A percentile compares a stretch with the other conserved stretches of the same genome.
phyloP scores from a whole-genome alignment of 257 asterid genomes.

The Solanum tarijense region DNA sequence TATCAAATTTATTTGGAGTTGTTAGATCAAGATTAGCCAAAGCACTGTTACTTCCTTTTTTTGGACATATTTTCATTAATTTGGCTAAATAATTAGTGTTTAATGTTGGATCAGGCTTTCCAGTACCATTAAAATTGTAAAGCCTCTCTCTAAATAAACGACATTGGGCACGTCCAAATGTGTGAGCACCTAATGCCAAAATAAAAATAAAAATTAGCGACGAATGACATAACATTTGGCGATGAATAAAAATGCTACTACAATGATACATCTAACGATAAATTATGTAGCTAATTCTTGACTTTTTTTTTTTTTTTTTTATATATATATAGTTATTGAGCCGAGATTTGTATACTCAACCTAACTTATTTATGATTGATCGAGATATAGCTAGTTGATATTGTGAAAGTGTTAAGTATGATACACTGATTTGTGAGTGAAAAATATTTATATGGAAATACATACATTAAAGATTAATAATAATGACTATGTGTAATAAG shows the following conservation, averaged over 20 bases:
- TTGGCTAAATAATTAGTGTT: constrained; percentile 32
- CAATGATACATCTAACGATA: background rate
- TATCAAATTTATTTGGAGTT: constrained; percentile 36
- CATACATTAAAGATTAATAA: background rate
- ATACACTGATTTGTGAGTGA: background rate
- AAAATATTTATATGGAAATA: background rate
- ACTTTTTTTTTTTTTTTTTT: background rate
- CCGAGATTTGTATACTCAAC: background rate
- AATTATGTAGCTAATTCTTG: background rate
- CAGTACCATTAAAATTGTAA: constrained; percentile 38
- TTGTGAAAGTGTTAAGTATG: background rate
- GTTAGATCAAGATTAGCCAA: constrained; percentile 42
- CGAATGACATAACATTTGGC: rapidly evolving
- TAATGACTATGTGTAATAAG: background rate
- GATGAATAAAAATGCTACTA: background rate
- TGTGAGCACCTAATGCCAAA: constrained; percentile 49
- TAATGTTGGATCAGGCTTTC: constrained; percentile 53
- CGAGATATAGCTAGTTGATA: background rate
- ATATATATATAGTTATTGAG: background rate
- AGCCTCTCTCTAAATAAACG: constrained; percentile 26
- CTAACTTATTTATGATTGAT: background rate
- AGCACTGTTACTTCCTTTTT: constrained; percentile 20
- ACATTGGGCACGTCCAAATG: constrained; percentile 59
- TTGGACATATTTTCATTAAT: constrained; percentile 26
- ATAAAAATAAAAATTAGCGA: background rate